Evolutionary conservation across 768 basidiomycete species (phyloP).

Genomic region (Boletus huronensis): DNA sequence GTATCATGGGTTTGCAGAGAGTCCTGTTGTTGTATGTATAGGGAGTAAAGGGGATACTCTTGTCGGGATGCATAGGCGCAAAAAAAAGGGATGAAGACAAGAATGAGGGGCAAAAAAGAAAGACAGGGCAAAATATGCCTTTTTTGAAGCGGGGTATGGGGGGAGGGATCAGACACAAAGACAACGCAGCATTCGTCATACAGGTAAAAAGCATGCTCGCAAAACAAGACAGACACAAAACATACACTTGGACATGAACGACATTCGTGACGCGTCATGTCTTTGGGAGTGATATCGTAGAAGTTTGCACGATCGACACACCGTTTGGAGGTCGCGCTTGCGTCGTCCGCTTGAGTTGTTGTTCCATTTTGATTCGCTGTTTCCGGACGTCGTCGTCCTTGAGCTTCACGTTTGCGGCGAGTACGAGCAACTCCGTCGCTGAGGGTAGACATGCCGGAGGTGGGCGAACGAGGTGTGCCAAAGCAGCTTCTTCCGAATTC

Average conservation of each 20-base stretch:
- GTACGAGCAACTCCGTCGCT: constrained; percentile 57
- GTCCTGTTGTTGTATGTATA: not conserved
- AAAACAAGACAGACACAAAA: constrained; percentile 2
- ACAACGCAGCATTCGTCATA: constrained; percentile 5
- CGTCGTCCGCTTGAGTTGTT: constrained; percentile 61
- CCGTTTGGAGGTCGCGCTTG: constrained; percentile 36
- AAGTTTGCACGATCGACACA: constrained; percentile 22
- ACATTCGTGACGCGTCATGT: constrained; percentile 6
- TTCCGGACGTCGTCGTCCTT: constrained; percentile 80
- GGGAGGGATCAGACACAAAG: not conserved
- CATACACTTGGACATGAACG: not conserved
- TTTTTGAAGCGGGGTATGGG: not conserved
- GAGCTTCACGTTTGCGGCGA: constrained; percentile 61
- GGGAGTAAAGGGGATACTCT: constrained; percentile 8
- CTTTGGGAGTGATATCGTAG: constrained; percentile 30
- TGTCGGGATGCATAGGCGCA: constrained; percentile 6
- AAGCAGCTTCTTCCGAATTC: constrained; percentile 42
- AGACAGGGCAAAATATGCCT: not conserved
- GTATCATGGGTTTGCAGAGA: constrained; percentile 10
- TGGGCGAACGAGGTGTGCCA: constrained; percentile 50
- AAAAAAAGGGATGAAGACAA: no score
- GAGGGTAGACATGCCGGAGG: constrained; percentile 53
- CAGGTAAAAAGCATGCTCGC: constrained; percentile 8
- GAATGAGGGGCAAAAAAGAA: no score
- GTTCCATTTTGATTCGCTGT: constrained; percentile 70